Evolutionary conservation across 768 basidiomycete genomes (phyloP).

Genomic region (Gyrodon lividus): DNA sequence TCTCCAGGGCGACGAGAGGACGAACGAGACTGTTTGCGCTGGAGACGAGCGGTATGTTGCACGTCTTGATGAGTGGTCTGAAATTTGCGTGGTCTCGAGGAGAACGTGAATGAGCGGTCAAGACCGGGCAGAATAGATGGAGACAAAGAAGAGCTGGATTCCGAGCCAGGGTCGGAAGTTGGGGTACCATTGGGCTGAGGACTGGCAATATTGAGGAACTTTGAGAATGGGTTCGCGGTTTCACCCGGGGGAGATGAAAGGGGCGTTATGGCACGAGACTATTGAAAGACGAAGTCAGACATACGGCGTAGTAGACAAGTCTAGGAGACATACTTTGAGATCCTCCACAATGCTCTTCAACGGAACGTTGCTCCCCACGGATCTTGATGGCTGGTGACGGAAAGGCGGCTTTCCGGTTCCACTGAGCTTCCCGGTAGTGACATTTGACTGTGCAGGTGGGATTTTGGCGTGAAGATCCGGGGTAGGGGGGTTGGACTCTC

Average conservation of each 20-base stretch:
- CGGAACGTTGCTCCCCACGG: constrained; percentile 30
- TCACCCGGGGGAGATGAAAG: constrained; percentile 47
- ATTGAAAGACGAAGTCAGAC: neutral
- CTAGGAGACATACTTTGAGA: constrained; percentile 49
- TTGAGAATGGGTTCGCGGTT: constrained; percentile 56
- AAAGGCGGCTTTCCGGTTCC: constrained; percentile 9
- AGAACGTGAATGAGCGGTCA: constrained; percentile 26
- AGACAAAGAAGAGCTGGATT: neutral
- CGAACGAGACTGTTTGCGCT: constrained; percentile 54
- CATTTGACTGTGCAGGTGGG: constrained; percentile 10
- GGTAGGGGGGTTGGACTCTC: constrained; percentile 51
- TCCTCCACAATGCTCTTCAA: constrained; percentile 79
- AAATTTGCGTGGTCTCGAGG: constrained; percentile 41
- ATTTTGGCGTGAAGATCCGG: constrained; percentile 37
- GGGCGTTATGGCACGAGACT: constrained; percentile 43
- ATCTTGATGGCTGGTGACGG: constrained; percentile 20
- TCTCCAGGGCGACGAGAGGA: constrained; percentile 44
- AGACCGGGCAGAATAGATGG: constrained; percentile 9
- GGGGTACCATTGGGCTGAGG: constrained; percentile 16
- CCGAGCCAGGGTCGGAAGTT: constrained; percentile 9
- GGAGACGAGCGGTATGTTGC: constrained; percentile 38
- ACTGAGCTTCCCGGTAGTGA: neutral
- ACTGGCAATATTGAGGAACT: constrained; percentile 39
- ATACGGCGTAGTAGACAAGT: neutral
- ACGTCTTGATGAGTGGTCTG: constrained; percentile 49